phyloP scores from a whole-genome alignment of 768 basidiomycete genomes.

The Scleroderma bovista region DNA sequence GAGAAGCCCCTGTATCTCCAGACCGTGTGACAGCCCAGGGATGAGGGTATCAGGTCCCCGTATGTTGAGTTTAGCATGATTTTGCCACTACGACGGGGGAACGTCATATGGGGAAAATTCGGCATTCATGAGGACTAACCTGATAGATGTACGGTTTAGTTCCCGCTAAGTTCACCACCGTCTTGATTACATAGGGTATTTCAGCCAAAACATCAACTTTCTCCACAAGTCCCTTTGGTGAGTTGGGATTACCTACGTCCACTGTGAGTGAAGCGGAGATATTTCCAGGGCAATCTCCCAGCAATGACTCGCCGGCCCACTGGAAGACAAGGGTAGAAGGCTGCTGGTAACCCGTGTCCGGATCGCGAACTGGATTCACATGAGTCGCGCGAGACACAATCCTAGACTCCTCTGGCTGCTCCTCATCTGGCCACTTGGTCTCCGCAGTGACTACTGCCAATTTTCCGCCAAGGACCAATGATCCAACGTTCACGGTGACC shows the following conservation, averaged over 20 bases:
- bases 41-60: constrained; percentile 37
- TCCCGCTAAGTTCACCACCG: constrained; percentile 87
- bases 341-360: constrained; percentile 75
- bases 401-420: constrained; percentile 35
- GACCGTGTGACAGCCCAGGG: constrained; percentile 34
- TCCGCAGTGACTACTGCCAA: constrained; percentile 73
- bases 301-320: constrained; percentile 71
- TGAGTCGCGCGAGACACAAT: constrained; percentile 67
- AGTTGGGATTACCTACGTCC: constrained; percentile 51
- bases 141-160: constrained; percentile 95
- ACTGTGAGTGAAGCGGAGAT: constrained; percentile 52
- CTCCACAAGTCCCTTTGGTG: constrained; percentile 76
- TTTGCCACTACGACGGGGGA: constrained; percentile 43
- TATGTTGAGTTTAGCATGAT: constrained; percentile 47
- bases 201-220: constrained; percentile 95
- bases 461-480: constrained; percentile 75
- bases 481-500: constrained; percentile 82
- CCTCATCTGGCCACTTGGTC: constrained; percentile 69
- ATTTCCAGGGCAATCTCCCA: constrained; percentile 44
- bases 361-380: constrained; percentile 53
- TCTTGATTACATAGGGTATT: constrained; percentile 87
- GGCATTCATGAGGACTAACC: constrained; percentile 38
- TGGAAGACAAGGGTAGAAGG: constrained; percentile 66
- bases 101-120: not conserved
- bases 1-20: constrained; percentile 58